Conservation (phyloP, 345 rosid genomes). For the Acer saccharum region DNA sequence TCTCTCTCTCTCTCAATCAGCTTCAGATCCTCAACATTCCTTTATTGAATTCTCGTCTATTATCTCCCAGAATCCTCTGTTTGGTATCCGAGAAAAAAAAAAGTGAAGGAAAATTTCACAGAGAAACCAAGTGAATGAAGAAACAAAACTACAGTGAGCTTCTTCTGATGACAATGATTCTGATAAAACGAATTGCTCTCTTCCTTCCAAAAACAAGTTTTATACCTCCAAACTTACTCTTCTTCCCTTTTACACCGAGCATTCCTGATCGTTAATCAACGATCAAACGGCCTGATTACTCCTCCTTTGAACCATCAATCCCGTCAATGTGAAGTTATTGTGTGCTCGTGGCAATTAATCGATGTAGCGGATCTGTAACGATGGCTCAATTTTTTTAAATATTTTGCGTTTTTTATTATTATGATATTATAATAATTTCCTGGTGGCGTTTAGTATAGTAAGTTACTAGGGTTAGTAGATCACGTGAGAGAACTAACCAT, state of each 20-base stretch:
- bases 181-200: slow-evolving; percentile 27
- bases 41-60: slow-evolving; percentile 14
- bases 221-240: slow-evolving; percentile 17
- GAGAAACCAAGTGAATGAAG: slow-evolving; percentile 25
- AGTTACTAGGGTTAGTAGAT: slow-evolving; percentile 15
- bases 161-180: slow-evolving; percentile 10
- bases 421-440: neutral
- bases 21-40: slow-evolving; percentile 37
- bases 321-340: slow-evolving; percentile 19
- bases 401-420: neutral
- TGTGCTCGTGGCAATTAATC: neutral
- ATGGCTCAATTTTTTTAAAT: neutral
- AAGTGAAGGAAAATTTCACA: slow-evolving; percentile 35
- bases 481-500: slow-evolving; percentile 10
- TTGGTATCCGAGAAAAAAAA: slow-evolving; percentile 33
- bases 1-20: neutral
- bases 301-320: slow-evolving; percentile 22
- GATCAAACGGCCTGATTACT: slow-evolving; percentile 27
- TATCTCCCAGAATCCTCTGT: slow-evolving; percentile 17
- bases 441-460: slow-evolving; percentile 9
- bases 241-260: slow-evolving; percentile 16
- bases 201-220: slow-evolving; percentile 19
- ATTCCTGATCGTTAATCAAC: slow-evolving; percentile 22
- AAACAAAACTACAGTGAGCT: slow-evolving; percentile 15
- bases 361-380: slow-evolving; percentile 37